Evolutionary conservation across 2,329 filamentous ascomycete species (phyloP), one percentile per base, ranked within the genome.

Genomic region (Fonsecaea pugnacius): DNA sequence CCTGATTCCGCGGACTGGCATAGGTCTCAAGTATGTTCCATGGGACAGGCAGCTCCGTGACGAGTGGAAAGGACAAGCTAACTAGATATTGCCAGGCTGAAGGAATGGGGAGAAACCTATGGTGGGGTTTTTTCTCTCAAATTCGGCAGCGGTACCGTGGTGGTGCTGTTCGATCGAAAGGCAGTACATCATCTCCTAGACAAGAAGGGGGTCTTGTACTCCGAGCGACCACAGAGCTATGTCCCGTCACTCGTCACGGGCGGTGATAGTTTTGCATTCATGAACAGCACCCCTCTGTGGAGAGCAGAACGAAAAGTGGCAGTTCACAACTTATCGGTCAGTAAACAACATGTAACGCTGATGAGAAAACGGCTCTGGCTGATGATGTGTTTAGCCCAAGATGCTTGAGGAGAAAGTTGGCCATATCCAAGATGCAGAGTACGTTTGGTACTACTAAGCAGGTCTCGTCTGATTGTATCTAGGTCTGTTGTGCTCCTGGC

Each of bases 241-340:
- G 62, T 64, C 7, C 62, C 62, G 6, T 1, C 12, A 1, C 62
- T 64, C 1, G 62, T 64, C 7, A 64, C 62, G 12, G 62, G 62
- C 14, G 62, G 62, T 1, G 62, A 64, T 24, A 64, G 62, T 16
- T 48, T 64, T 46, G 62, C 56, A 2, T 64, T 64, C 30, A 64
- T 64, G 62, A 52, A 64, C 50, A 64, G 33, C 24, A 64, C 62
- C 21, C 56, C 62, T 7, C 56, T 64, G 6, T 64, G 62, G 62
- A 53, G 62, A 56, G 6, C 33, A 2, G 62, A 64, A 56, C 46
- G 62, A 38, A 64, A 64, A 50, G 62, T 64, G 30, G 62, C 62
- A 16, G 62, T 50, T 10, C 62, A 64, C 50, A 64, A 64, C 43
- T 56, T 60, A 2, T 64, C 62, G 27, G 62, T 60, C 78, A 78